Conservation (phyloP, 257 asterid species). For the Cinchona pubescens region DNA sequence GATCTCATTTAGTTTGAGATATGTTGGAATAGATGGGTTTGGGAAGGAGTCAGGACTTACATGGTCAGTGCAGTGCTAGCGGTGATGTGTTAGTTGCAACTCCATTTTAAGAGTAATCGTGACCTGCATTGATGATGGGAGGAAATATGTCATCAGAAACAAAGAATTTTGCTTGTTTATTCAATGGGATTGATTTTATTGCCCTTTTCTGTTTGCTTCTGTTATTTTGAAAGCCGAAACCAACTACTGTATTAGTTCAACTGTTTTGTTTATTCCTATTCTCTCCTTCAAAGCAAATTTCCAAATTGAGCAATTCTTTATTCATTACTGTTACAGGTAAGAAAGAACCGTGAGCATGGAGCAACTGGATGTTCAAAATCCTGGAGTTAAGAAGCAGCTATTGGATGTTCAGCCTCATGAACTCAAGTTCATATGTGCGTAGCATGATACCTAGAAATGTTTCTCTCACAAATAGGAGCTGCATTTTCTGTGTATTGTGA, state of each 20-base stretch:
- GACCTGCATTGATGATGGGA: too few relatives aligned
- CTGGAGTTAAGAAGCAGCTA: constrained; percentile 51
- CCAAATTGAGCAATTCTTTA: neutral
- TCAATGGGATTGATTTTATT: neutral
- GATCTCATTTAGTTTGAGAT: neutral
- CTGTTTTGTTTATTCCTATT: neutral
- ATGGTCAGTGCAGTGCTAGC: neutral
- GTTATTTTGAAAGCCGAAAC: neutral
- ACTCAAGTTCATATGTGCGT: constrained; percentile 69
- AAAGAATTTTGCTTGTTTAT: too few relatives aligned
- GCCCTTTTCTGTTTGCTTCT: neutral
- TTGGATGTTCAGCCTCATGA: constrained; percentile 80
- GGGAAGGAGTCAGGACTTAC: neutral
- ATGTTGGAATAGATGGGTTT: neutral
- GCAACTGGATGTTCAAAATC: constrained; percentile 61
- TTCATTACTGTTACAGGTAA: constrained; percentile 36
- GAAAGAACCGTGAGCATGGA: constrained; percentile 43
- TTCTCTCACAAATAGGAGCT: neutral
- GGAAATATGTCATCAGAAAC: neutral
- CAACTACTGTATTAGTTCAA: neutral
- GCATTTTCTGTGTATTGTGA: neutral
- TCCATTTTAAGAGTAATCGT: neutral
- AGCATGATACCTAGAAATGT: neutral
- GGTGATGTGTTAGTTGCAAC: neutral
- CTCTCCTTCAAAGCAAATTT: neutral